phyloP scores from a whole-genome alignment of 2,329 filamentous ascomycete genomes.

The Aspergillus carbonarius region DNA sequence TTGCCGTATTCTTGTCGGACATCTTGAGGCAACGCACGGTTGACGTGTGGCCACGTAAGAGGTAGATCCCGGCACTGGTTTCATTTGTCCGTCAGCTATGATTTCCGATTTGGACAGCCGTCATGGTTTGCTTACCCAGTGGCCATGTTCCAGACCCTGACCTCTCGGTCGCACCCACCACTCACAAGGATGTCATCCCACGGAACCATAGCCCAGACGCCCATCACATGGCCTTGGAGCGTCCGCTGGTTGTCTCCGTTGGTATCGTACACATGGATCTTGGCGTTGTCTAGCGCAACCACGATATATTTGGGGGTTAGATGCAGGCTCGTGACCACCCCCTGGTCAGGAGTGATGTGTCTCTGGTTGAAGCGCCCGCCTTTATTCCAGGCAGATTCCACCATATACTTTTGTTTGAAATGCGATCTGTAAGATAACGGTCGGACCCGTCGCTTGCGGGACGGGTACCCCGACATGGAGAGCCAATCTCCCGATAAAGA shows the following conservation, averaged over 20 bases:
- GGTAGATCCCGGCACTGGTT: conserved; percentile 69
- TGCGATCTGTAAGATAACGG: conserved; percentile 89
- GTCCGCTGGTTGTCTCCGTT: conserved; percentile 85
- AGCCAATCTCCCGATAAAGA: conserved; percentile 35
- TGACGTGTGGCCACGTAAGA: conserved; percentile 89
- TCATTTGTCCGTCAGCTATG: conserved; percentile 14
- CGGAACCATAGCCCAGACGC: conserved; percentile 98
- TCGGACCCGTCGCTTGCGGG: conserved; percentile 55
- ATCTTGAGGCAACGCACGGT: conserved; percentile 97
- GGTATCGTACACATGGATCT: conserved; percentile 96
- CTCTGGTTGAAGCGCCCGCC: conserved; percentile 80
- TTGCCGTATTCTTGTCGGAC: conserved; percentile 89
- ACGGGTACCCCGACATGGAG: conserved; percentile 30
- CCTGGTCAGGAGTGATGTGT: conserved; percentile 93
- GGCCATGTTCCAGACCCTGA: conserved; percentile 93
- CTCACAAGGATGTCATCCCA: conserved; percentile 95
- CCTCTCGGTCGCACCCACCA: conserved; percentile 93
- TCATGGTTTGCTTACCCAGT: conserved; percentile 65
- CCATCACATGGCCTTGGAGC: conserved; percentile 95
- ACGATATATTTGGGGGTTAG: conserved; percentile 96
- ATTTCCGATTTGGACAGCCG: not conserved
- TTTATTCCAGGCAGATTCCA: conserved; percentile 94
- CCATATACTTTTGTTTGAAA: conserved; percentile 96
- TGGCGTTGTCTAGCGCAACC: conserved; percentile 94
- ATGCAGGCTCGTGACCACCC: conserved; percentile 93